Percentiles rank a stretch among this genome's conserved stretches.
phyloP scores from a whole-genome alignment of 805 yeast genomes.

The Kockiozyma suomiensis region DNA sequence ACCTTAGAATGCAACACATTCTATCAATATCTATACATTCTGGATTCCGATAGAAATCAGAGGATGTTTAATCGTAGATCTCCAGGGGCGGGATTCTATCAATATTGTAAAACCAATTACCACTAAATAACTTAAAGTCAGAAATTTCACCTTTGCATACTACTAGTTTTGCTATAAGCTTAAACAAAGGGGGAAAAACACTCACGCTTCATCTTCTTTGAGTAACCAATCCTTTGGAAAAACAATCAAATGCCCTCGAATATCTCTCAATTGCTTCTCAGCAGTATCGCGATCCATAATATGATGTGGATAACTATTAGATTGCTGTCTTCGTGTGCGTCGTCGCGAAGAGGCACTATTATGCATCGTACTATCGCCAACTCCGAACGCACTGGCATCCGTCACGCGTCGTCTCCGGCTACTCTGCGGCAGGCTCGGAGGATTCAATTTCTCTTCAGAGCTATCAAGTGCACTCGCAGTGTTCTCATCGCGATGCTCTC shows the following conservation, averaged over 20 bases:
- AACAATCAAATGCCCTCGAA: slow-evolving; percentile 86
- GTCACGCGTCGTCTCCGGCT: slow-evolving; percentile 11
- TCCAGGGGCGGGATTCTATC: slow-evolving; percentile 95
- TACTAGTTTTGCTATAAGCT: no score
- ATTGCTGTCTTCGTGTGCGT: slow-evolving; percentile 41
- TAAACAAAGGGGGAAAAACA: background rate
- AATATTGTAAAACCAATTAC: slow-evolving; percentile 93
- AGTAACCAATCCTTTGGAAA: slow-evolving; percentile 92
- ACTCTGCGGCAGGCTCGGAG: background rate
- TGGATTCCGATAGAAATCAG: no score
- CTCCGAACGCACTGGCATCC: slow-evolving; percentile 1
- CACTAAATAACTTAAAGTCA: slow-evolving; percentile 46
- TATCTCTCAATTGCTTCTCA: slow-evolving; percentile 65
- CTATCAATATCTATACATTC: background rate
- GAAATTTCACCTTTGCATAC: background rate
- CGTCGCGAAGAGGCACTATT: slow-evolving; percentile 39
- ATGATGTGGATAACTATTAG: slow-evolving; percentile 43
- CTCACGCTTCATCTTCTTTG: slow-evolving; percentile 67
- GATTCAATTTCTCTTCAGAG: background rate
- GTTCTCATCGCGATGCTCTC: background rate
- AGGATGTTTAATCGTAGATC: slow-evolving; percentile 66
- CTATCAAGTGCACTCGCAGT: background rate
- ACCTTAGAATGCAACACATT: no score
- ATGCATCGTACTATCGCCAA: background rate
- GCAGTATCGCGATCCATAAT: slow-evolving; percentile 77